Evolutionary conservation across 805 yeast species (phyloP), one percentile per base, ranked within the genome.

Genomic region (Teunomyces cretensis): DNA sequence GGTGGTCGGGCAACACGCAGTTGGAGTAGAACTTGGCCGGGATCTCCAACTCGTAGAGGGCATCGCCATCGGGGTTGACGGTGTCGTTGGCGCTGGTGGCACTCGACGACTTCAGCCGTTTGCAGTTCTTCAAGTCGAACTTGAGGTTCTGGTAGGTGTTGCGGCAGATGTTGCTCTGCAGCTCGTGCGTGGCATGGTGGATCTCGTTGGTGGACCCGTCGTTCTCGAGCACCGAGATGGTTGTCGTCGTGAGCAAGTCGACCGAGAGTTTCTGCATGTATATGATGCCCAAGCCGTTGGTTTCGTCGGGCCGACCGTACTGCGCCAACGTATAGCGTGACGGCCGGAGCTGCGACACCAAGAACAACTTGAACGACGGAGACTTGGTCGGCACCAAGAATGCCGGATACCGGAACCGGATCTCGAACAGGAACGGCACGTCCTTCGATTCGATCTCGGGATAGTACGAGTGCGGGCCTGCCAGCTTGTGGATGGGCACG

Each of bases 321-420:
- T 63, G 57, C 5, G 57, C 58, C 30, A 66, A 45, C 1, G 69
- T 49, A 46, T 65, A 69, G 13, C 55, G 42, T 4, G 57, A 32
- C 1, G 76, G 76, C 9, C 58, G 54, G 11, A 50, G 33, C 5
- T 48, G 58, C 7, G 71, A 57, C 1, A 68, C 59, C 22, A 72
- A 42, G 38, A 41, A 68, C 4, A 72, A 49, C 45, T 55, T 62
- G 52, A 71, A 62, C 31, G 72, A 47, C 47, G 75, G 67, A 2
- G 64, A 58, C 38, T 64, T 62, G 5, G 68, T 61, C 0, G 84
- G 84, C 2, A 74, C 64, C 43, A 80, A 58, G 32, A 65, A 67
- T 1, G 78, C 72, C 0, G 81, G 80, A 44, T 72, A 62, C 24
- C 74, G 64, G 51, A 76, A 70, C 39, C 85, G 60, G 13, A 72